Conservation (phyloP, 2,329 filamentous ascomycete genomes). For the Allantophomopsis lycopodina region DNA sequence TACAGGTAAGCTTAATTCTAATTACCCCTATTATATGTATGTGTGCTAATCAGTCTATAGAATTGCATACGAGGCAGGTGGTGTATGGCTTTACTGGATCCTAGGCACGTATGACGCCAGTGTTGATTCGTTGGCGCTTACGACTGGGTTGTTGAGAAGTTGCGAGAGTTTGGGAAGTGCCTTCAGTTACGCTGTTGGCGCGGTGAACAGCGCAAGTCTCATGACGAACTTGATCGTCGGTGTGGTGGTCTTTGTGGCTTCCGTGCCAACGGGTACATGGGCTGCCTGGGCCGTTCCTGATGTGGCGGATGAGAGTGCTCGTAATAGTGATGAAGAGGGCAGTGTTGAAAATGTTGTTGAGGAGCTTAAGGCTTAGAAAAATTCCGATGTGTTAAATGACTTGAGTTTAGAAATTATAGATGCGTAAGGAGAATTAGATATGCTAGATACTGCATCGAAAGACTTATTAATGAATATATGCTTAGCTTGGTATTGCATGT, state of each 20-base stretch:
- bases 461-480: no score
- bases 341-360: no score
- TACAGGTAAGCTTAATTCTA: constrained; percentile 30
- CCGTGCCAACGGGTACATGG: neutral
- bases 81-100: constrained; percentile 53
- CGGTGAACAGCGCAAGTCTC: constrained; percentile 24
- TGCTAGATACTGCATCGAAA: no score
- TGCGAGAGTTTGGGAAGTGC: constrained; percentile 33
- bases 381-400: no score
- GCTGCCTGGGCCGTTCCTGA: no score
- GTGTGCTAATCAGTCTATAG: no score
- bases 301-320: no score
- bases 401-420: no score
- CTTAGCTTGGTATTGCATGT: no score
- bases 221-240: constrained; percentile 33
- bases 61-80: constrained; percentile 42
- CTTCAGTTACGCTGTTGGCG: constrained; percentile 31
- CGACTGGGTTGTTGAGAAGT: constrained; percentile 30
- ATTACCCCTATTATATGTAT: constrained; percentile 23
- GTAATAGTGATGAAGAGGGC: no score
- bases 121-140: constrained; percentile 33
- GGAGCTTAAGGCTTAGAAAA: no score
- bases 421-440: no score
- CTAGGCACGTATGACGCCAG: constrained; percentile 35
- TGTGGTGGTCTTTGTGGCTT: constrained; percentile 30